Evolutionary conservation across 352 stramenopile genomes (phyloP).

Genomic region (Phytophthora pini): DNA sequence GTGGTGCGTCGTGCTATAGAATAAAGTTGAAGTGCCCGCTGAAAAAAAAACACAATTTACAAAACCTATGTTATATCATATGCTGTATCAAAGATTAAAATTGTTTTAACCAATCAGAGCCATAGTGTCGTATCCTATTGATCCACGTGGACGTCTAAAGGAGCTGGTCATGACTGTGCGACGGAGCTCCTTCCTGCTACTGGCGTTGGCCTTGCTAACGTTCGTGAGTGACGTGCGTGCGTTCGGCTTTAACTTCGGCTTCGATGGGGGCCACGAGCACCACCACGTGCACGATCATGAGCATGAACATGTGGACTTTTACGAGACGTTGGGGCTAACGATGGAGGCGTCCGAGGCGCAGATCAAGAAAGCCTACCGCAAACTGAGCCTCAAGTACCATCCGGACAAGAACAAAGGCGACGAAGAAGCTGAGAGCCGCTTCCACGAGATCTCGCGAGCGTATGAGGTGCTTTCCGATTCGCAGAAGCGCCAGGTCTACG

Average conservation of each 20-base stretch:
- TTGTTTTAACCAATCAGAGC: neutral
- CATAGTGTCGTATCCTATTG: constrained; percentile 16
- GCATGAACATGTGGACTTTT: constrained; percentile 78
- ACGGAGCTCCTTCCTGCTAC: constrained; percentile 38
- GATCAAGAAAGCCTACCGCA: constrained; percentile 96
- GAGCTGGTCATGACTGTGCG: constrained; percentile 30
- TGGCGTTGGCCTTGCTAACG: constrained; percentile 38
- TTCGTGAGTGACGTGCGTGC: constrained; percentile 37
- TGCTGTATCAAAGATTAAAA: too few relatives aligned
- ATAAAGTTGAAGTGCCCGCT: neutral
- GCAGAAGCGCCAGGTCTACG: constrained; percentile 92
- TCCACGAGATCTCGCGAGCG: constrained; percentile 90
- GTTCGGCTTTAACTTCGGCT: constrained; percentile 66
- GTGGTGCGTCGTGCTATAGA: constrained; percentile 77
- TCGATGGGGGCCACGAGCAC: constrained; percentile 46
- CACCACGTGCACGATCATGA: constrained; percentile 53
- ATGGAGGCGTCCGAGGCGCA: constrained; percentile 88
- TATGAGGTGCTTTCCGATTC: constrained; percentile 93
- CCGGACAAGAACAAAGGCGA: constrained; percentile 92
- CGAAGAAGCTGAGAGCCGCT: constrained; percentile 82
- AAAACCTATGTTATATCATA: too few relatives aligned
- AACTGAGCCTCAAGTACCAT: constrained; percentile 96
- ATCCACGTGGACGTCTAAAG: constrained; percentile 36
- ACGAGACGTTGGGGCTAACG: constrained; percentile 76
- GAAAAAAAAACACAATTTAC: neutral